Conservation (phyloP, 2,329 filamentous ascomycete species). For the Teratosphaeria nubilosa region DNA sequence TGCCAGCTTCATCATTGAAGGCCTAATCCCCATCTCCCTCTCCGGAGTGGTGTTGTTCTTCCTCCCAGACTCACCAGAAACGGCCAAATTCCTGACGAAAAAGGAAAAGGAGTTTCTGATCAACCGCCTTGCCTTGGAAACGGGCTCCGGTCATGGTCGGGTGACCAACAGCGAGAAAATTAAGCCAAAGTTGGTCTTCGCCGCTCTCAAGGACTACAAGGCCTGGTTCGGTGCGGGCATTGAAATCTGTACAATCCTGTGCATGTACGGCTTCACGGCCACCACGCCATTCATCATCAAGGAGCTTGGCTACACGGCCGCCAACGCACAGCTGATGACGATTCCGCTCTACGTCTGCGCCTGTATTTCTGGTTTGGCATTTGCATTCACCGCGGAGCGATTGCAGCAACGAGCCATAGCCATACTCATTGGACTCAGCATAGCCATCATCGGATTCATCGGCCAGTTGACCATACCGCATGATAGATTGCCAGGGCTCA, state of each 20-base stretch:
- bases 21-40: constrained; percentile 17
- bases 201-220: constrained; percentile 37
- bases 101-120: constrained; percentile 42
- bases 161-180: constrained; percentile 22
- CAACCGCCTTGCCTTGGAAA: constrained; percentile 27
- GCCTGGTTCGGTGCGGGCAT: constrained; percentile 24
- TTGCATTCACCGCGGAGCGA: constrained; percentile 9
- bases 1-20: constrained; percentile 59
- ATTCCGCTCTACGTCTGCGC: constrained; percentile 33
- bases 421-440: constrained; percentile 7
- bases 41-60: constrained; percentile 18
- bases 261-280: constrained; percentile 54
- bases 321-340: constrained; percentile 35
- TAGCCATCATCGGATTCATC: constrained; percentile 12
- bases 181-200: constrained; percentile 23
- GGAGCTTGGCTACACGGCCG: constrained; percentile 33
- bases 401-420: constrained; percentile 8
- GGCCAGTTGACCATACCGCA: constrained; percentile 37
- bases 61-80: constrained; percentile 57
- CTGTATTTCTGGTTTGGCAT: constrained; percentile 13
- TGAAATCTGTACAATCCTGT: constrained; percentile 23
- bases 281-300: constrained; percentile 47
- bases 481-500: constrained; percentile 32
- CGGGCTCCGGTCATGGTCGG: constrained; percentile 7
- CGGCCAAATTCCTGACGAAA: constrained; percentile 49